Conservation (phyloP, 371 early-diverging fungal species). For the Apophysomyces variabilis region DNA sequence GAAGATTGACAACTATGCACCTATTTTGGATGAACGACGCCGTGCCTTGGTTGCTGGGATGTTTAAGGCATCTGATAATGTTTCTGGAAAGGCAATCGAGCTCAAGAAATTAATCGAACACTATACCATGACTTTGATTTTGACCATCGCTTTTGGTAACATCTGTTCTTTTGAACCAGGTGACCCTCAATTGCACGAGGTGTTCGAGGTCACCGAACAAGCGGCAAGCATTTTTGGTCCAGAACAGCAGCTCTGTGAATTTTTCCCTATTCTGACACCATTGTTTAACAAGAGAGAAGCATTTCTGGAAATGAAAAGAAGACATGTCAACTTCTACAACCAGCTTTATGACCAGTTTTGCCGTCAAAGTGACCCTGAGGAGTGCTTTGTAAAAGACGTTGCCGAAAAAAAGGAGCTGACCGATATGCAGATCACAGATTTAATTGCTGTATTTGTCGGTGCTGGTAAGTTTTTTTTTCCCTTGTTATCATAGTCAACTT, state of each 20-base stretch:
- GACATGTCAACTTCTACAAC: constrained; percentile 35
- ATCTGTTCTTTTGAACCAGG: constrained; percentile 42
- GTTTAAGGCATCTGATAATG: constrained; percentile 14
- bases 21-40: constrained; percentile 38
- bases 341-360: constrained; percentile 30
- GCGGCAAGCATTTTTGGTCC: constrained; percentile 39
- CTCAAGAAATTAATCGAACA: constrained; percentile 37
- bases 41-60: constrained; percentile 22
- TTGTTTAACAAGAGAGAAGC: constrained; percentile 18
- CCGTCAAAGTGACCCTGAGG: constrained; percentile 14
- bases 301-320: constrained; percentile 4
- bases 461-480: constrained; percentile 29
- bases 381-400: constrained; percentile 50
- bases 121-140: constrained; percentile 48
- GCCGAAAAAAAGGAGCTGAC: constrained; percentile 32
- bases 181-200: constrained; percentile 42
- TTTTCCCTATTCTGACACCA: constrained; percentile 41
- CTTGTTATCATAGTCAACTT: not conserved
- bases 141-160: constrained; percentile 45
- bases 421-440: constrained; percentile 38
- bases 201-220: constrained; percentile 40
- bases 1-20: constrained; percentile 46
- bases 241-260: constrained; percentile 44
- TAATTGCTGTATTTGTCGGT: constrained; percentile 46
- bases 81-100: constrained; percentile 9